phyloP scores from a whole-genome alignment of 2,329 filamentous ascomycete genomes.

The Fusarium xyrophilum region DNA sequence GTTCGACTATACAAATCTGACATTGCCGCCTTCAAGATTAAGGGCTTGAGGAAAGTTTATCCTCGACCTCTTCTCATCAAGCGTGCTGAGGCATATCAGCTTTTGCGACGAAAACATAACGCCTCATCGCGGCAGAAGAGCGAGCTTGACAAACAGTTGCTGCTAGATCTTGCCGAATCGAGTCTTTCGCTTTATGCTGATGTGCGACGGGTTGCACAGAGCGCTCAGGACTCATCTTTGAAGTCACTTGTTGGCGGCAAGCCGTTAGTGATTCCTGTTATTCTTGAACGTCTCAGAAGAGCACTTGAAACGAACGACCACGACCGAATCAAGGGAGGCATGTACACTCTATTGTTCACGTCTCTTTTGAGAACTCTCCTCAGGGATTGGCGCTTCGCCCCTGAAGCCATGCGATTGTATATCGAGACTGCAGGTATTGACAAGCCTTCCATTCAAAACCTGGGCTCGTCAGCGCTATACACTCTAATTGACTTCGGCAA shows the following conservation, averaged over 20 bases:
- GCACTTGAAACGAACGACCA: slow-evolving; percentile 83
- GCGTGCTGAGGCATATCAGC: slow-evolving; percentile 91
- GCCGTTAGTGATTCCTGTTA: slow-evolving; percentile 86
- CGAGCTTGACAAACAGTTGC: slow-evolving; percentile 82
- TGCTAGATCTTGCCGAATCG: slow-evolving; percentile 88
- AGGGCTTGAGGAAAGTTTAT: slow-evolving; percentile 88
- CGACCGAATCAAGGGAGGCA: slow-evolving; percentile 90
- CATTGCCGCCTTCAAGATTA: slow-evolving; percentile 91
- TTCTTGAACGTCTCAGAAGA: slow-evolving; percentile 78
- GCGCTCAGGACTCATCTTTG: slow-evolving; percentile 88
- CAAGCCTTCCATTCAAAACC: slow-evolving; percentile 90
- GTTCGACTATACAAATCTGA: slow-evolving; percentile 85
- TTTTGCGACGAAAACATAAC: slow-evolving; percentile 94
- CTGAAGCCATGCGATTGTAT: slow-evolving; percentile 86
- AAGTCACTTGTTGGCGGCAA: slow-evolving; percentile 90
- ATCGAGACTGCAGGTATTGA: slow-evolving; percentile 90
- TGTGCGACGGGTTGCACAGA: slow-evolving; percentile 91
- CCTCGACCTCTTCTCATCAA: slow-evolving; percentile 91
- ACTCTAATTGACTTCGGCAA: slow-evolving; percentile 92
- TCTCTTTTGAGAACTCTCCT: slow-evolving; percentile 86
- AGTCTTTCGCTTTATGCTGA: slow-evolving; percentile 93
- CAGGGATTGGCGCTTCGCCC: slow-evolving; percentile 94
- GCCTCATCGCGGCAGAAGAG: slow-evolving; percentile 86
- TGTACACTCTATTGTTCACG: slow-evolving; percentile 90
- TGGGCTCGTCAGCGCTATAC: slow-evolving; percentile 82